Evolutionary conservation across 345 rosid species (phyloP), one percentile per base, ranked within the genome.

Genomic region (Moricandia moricandioides): DNA sequence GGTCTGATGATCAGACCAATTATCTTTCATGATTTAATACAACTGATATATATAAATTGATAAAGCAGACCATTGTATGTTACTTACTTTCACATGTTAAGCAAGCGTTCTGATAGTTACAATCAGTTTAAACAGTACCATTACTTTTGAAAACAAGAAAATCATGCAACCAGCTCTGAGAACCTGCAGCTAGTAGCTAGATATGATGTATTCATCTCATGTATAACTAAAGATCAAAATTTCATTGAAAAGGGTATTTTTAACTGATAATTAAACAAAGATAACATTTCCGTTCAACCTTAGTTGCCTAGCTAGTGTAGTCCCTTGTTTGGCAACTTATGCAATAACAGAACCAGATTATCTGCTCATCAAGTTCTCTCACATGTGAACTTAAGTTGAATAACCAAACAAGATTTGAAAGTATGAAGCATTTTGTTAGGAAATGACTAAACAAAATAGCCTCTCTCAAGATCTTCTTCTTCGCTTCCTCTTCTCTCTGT

Each of bases 401-500:
- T 24, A 13, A 75, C 21, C 49, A 37, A 49, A 29, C 45, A 62
- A 69, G 37, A 54, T 39, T 4, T 4, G 59, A 76, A 63, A 55
- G 6, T 63, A 31, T 52, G 57, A 61, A 29, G 35, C 12, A 8
- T 10, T 49, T 18, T 62, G 64, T 14, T 7, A 30, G 59, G 59
- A 51, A 56, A 4, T 26, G 39, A 60, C 17, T 12, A 35, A 40
- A 43, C 49, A 43, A 43, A 12, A 47, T 18, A 47, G 2, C 52
- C 52, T 43, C 11, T 8, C 45, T 78, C 60, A 78, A 18, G 69
- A 12, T 76, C 80, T 78, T 54, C 86, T 79, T 73, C 83, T 71
- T 24, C 80, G 69, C 81, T 81, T 85, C 60, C 79, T 84, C 63
- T 60, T 80, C 30, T 71, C 83, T 68, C 76, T 76, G 31, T 83